Evolutionary conservation across 179 eudicot genomes (phyloP), one percentile per base, ranked within the genome.

Genomic region (Drosera spatulata): DNA sequence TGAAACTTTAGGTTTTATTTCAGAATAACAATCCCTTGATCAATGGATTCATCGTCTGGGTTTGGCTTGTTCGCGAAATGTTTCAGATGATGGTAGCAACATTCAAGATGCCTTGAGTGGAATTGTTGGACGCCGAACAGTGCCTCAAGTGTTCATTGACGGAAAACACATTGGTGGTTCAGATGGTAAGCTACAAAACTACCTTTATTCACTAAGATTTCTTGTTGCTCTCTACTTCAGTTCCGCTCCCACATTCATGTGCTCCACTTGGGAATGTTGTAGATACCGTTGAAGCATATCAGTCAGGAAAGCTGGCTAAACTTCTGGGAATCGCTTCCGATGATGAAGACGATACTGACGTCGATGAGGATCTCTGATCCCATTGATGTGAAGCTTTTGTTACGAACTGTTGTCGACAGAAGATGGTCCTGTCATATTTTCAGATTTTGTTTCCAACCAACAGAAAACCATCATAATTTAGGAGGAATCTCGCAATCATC

Each of bases 101-200:
- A 86, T 93, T 65, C 99, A 93, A 70, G 85, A 81, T 69, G 96
- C 99, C 33, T 50, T 93, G 45, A 58, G 88, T 61, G 77, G 72
- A 48, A 62, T 86, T 61, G 80, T 89, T 14, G 90, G 93, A 14
- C 84, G 93, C 64, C 87, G 95, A 52, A 93, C 99, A 44, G 99
- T 93, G 4, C 99, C 99, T 10, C 99, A 93, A 70, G 96, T 93
- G 61, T 93, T 93, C 72, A 79, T 93, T 37, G 75, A 86, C 42
- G 99, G 99, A 47, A 88, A 89, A 62, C 99, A 93, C 81, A 65
- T 93, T 41, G 99, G 99, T 50, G 99, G 99, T 62, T 84, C 99
- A 60, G 99, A 93, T 84, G 99, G 99, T 89, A 78, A 71, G 61
- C 68, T 55, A 50, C 53, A 46, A 2, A 12, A 56, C 44, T 22